Evolutionary conservation across 2,329 filamentous ascomycete species (phyloP), one percentile per base, ranked within the genome.

Genomic region (Cyanodermella asteris): DNA sequence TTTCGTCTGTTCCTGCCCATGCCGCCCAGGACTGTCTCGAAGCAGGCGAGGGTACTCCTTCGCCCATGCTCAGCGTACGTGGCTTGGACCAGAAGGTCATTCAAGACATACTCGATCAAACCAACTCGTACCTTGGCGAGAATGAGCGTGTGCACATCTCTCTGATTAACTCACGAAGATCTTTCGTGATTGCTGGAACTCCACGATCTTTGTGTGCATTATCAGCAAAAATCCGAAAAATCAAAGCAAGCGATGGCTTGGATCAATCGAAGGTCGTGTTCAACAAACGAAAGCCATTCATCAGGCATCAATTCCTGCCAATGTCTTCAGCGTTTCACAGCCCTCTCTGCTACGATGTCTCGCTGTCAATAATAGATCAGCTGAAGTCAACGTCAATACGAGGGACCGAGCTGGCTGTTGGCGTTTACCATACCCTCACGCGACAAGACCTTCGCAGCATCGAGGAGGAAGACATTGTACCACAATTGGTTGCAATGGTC

Each of bases 241-340:
- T 42, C 5, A 43, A 42, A 25, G 33, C 34, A 6, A 13, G 22
- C 5, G 29, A 31, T 12, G 34, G 32, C 7, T 19, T 23, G 8
- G 38, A 45, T 6, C 39, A 45, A 21, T 35, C 32, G 26, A 31
- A 40, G n/a, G 29, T 43, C 6, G 43, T 44, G 2, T 47, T 43
- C 25, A 39, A 36, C 11, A 36, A 39, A 13, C 38, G 49, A 20
- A 46, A 43, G 20, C 30, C 38, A 3, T 30, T 25, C 13, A 28
- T 45, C 16, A 32, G 30, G 4, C 29, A 37, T 28, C 28, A 30
- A 2, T 55, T 52, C 22, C 34, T 56, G 3, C 50, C 50, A 1
- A 49, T 55, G 23, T 46, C 41, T 14, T 42, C 45, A 2, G 46
- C 52, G 0, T 55, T 52, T 22, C 51, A 56, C 30, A 49, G 42